These are phyloP conservation scores for Fusarium euwallaceae DNA, from an alignment of 2,329 filamentous ascomycete species.

Conservation along the genomic window DNA sequence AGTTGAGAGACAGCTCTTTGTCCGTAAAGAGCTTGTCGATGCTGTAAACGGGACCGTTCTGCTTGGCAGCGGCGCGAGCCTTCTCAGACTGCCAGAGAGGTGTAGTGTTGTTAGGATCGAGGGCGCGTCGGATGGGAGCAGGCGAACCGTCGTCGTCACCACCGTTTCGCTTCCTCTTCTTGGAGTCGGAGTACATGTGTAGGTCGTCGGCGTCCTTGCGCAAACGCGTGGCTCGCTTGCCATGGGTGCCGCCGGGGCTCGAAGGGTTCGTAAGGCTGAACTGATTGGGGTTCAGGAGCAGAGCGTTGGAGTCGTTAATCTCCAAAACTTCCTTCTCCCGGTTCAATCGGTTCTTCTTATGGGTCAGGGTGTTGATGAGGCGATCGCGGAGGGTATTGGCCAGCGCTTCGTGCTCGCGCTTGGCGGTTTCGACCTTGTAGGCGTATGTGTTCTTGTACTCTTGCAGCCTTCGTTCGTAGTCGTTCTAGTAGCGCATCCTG, in stretches of 20 bases:
- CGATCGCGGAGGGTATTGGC: conserved; percentile 73
- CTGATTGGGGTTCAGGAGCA: conserved; percentile 76
- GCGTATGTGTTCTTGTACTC: conserved; percentile 71
- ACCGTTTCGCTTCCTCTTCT: conserved; percentile 73
- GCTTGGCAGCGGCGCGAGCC: conserved; percentile 64
- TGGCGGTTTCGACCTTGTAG: conserved; percentile 73
- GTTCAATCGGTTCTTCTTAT: conserved; percentile 73
- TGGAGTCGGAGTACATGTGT: conserved; percentile 65
- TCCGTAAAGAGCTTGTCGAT: conserved; percentile 80
- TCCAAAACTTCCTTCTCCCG: conserved; percentile 78
- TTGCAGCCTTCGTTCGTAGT: conserved; percentile 72
- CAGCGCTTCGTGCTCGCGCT: conserved; percentile 71
- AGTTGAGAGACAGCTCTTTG: conserved; percentile 75
- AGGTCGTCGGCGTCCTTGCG: conserved; percentile 73
- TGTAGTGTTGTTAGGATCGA: conserved; percentile 70
- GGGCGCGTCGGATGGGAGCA: conserved; percentile 66
- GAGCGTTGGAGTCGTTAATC: conserved; percentile 74
- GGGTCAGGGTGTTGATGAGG: conserved; percentile 74
- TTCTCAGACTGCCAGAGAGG: conserved; percentile 74
- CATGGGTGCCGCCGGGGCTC: conserved; percentile 73
- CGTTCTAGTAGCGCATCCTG: conserved; percentile 59
- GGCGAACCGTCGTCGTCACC: conserved; percentile 75
- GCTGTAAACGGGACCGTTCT: conserved; percentile 72
- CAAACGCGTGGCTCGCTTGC: conserved; percentile 72
- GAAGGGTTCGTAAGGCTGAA: conserved; percentile 75